Evolutionary conservation across 2,329 filamentous ascomycete genomes (phyloP).

Genomic region (Colletotrichum endophyticum): DNA sequence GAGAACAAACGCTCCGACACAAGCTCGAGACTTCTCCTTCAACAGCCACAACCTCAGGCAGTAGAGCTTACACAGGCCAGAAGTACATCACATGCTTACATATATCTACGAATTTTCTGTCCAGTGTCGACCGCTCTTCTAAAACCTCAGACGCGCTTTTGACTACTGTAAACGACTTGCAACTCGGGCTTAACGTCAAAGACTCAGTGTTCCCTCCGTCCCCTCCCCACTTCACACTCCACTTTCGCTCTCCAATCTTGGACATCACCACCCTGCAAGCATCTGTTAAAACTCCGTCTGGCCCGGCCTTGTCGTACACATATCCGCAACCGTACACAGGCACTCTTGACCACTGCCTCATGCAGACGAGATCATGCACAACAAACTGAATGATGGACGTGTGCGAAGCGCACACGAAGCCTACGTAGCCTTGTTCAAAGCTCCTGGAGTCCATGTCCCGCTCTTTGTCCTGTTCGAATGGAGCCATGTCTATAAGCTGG

Average conservation of each 20-base stretch:
- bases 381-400: not conserved
- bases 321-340: not conserved
- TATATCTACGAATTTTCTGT: not conserved
- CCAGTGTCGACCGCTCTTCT: not conserved
- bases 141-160: not conserved
- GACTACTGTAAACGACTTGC: not conserved
- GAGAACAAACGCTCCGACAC: not conserved
- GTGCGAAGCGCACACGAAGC: too few relatives aligned
- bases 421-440: too few relatives aligned
- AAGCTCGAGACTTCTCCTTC: not conserved
- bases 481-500: too few relatives aligned
- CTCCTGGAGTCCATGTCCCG: too few relatives aligned
- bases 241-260: not conserved
- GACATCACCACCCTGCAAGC: not conserved
- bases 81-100: not conserved
- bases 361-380: not conserved
- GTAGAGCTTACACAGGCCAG: not conserved
- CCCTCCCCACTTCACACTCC: not conserved
- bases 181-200: not conserved
- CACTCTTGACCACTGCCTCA: not conserved
- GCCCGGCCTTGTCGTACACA: not conserved
- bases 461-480: too few relatives aligned
- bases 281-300: not conserved
- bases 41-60: too few relatives aligned
- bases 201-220: not conserved